phyloP scores from a whole-genome alignment of 1,139 yeast species.

The Zygoascus meyerae region DNA sequence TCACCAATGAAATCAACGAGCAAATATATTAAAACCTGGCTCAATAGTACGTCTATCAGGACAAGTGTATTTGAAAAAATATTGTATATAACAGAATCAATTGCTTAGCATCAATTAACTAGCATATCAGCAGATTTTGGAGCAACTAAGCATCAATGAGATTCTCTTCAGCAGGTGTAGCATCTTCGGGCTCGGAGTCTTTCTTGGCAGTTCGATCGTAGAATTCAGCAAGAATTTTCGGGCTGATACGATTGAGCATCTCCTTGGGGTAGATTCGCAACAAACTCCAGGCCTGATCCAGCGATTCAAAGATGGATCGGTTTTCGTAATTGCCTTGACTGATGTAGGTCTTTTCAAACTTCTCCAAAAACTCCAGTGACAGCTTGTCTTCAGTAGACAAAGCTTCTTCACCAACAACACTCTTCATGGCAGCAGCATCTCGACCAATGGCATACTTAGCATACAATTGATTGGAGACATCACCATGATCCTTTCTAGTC shows the following conservation, averaged over 20 bases:
- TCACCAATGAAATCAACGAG: too few relatives aligned
- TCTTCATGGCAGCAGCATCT: constrained; percentile 99
- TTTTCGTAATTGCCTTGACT: constrained; percentile 95
- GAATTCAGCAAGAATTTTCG: constrained; percentile 91
- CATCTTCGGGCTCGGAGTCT: constrained; percentile 38
- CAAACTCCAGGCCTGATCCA: constrained; percentile 97
- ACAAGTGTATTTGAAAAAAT: too few relatives aligned
- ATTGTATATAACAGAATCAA: not conserved
- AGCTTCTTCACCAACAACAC: constrained; percentile 99
- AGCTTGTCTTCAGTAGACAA: constrained; percentile 94
- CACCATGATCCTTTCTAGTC: constrained; percentile 99
- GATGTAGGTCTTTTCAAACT: constrained; percentile 92
- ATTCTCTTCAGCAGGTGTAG: constrained; percentile 28
- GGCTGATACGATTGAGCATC: constrained; percentile 95
- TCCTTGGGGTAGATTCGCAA: constrained; percentile 98
- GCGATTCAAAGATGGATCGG: constrained; percentile 88
- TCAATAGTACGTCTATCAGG: too few relatives aligned
- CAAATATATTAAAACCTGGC: too few relatives aligned
- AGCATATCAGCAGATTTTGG: not conserved
- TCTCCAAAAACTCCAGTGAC: constrained; percentile 93
- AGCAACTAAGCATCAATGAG: constrained; percentile 48
- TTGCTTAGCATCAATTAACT: not conserved
- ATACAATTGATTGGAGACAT: constrained; percentile 95
- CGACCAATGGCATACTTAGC: constrained; percentile 99
- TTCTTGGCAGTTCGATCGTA: constrained; percentile 65